A percentile compares a stretch with the other conserved stretches of the same genome.
phyloP scores from a whole-genome alignment of 768 basidiomycete genomes.

The Lepiota subincarnata region DNA sequence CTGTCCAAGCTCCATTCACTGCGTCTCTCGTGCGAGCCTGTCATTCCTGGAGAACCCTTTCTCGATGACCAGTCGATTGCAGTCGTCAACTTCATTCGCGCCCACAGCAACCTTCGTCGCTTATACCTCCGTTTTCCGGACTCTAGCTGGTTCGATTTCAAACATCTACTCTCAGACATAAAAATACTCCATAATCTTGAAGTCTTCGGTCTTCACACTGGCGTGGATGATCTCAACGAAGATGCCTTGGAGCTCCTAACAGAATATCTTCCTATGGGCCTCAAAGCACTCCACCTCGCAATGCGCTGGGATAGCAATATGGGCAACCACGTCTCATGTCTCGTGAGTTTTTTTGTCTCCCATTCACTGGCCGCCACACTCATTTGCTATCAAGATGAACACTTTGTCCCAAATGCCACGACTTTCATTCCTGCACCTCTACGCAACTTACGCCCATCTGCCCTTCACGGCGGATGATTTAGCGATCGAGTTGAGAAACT shows the following conservation, averaged over 20 bases:
- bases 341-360: constrained; percentile 20
- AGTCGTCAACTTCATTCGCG: constrained; percentile 29
- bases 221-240: constrained; percentile 21
- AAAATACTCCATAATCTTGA: constrained; percentile 25
- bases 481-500: constrained; percentile 25
- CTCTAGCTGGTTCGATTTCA: constrained; percentile 18
- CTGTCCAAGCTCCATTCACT: constrained; percentile 33
- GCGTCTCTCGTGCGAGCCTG: constrained; percentile 28
- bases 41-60: constrained; percentile 11
- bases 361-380: not conserved
- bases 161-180: constrained; percentile 22
- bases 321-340: constrained; percentile 19
- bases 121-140: constrained; percentile 32
- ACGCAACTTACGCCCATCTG: constrained; percentile 25
- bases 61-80: constrained; percentile 16
- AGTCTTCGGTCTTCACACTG: constrained; percentile 37
- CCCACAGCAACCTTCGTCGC: constrained; percentile 24
- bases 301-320: constrained; percentile 26
- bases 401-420: constrained; percentile 23
- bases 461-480: constrained; percentile 32
- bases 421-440: constrained; percentile 35
- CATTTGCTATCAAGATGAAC: constrained; percentile 18
- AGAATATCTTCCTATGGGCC: constrained; percentile 22
- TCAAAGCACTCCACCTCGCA: constrained; percentile 33
- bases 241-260: constrained; percentile 22